Percentiles rank a stretch among this genome's conserved stretches.
phyloP scores from a whole-genome alignment of 176 grass and related monocot genomes.

The Aegilops speltoides region DNA sequence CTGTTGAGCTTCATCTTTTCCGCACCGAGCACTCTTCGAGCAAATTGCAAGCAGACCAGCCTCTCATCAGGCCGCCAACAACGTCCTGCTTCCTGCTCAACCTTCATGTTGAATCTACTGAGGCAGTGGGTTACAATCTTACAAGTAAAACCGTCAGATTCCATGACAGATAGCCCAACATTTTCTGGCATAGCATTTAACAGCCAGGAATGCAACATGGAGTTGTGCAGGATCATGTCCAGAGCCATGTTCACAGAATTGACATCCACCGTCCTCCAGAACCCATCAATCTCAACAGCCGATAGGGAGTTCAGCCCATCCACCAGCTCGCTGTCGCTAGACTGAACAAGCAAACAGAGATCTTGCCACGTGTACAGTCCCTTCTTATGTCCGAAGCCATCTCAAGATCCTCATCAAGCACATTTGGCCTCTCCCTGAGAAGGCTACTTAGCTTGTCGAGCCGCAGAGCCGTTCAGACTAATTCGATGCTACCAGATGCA shows the following conservation, averaged over 20 bases:
- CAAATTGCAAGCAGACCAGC: constrained; percentile 43
- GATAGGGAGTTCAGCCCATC: constrained; percentile 61
- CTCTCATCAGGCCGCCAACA: constrained; percentile 76
- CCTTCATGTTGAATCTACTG: constrained; percentile 55
- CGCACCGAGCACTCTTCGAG: too few species aligned
- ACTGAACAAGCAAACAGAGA: constrained; percentile 73
- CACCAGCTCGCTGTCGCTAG: constrained; percentile 69
- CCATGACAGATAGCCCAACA: constrained; percentile 61
- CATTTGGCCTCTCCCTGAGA: constrained; percentile 64
- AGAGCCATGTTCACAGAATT: constrained; percentile 55
- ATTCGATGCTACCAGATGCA: constrained; percentile 72
- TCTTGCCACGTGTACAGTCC: constrained; percentile 72
- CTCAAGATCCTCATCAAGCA: constrained; percentile 68
- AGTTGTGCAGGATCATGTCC: constrained; percentile 81
- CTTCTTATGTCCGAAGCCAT: background rate
- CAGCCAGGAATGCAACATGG: constrained; percentile 71
- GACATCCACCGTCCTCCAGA: constrained; percentile 69
- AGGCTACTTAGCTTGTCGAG: constrained; percentile 72
- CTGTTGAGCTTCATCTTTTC: too few species aligned
- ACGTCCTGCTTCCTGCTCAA: constrained; percentile 32
- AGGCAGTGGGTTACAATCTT: constrained; percentile 70
- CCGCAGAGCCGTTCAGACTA: constrained; percentile 57
- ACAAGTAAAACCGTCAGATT: constrained; percentile 58
- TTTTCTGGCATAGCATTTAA: constrained; percentile 59
- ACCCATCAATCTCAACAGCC: constrained; percentile 74